These are phyloP conservation scores for Tubosaeta brunneosetosa DNA, from an alignment of 768 basidiomycete species.

Conservation along the genomic window DNA sequence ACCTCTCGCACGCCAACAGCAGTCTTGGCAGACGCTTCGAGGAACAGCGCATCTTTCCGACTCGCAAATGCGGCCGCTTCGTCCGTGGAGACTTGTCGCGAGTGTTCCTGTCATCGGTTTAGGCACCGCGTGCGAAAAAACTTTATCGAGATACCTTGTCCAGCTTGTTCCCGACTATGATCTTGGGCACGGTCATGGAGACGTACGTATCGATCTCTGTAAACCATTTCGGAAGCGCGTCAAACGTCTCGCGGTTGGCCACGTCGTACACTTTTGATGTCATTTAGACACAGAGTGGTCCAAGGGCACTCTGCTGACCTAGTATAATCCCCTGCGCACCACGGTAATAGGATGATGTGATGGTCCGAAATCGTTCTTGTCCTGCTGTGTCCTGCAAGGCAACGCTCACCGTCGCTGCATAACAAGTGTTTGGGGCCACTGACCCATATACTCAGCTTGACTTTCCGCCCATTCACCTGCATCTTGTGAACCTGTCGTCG, in stretches of 20 bases:
- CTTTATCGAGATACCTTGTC: constrained; percentile 63
- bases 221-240: constrained; percentile 91
- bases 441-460: constrained; percentile 97
- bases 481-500: constrained; percentile 76
- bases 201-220: constrained; percentile 93
- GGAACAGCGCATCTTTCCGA: constrained; percentile 78
- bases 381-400: constrained; percentile 80
- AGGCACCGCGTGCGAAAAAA: not conserved
- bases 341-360: constrained; percentile 93
- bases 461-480: constrained; percentile 75
- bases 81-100: constrained; percentile 73
- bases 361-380: constrained; percentile 93
- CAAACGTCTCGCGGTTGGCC: constrained; percentile 86
- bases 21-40: constrained; percentile 94
- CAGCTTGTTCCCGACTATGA: constrained; percentile 92
- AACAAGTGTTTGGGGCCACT: constrained; percentile 21
- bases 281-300: not conserved
- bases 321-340: constrained; percentile 82
- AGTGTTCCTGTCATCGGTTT: constrained; percentile 62
- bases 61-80: constrained; percentile 80
- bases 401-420: not conserved
- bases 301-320: constrained; percentile 33
- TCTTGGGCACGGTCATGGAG: constrained; percentile 79
- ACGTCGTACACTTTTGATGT: constrained; percentile 84
- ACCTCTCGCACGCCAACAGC: constrained; percentile 76